A percentile compares a stretch with the other conserved stretches of the same genome.
These are phyloP conservation scores for Penicillium herquei DNA, from an alignment of 495 filamentous ascomycete genomes.

Conservation along the genomic window DNA sequence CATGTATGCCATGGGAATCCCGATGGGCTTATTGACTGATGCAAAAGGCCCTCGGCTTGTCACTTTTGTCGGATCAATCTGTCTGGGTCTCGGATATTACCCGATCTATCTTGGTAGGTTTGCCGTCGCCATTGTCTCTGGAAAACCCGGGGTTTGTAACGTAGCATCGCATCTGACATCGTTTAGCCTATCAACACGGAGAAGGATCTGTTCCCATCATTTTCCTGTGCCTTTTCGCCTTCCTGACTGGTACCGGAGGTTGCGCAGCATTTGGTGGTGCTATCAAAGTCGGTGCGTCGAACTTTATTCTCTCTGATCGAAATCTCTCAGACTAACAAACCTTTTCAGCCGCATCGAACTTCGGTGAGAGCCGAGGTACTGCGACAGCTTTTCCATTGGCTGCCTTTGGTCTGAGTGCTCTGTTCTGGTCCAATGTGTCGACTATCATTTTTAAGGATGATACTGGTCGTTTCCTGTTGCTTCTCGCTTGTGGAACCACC, in stretches of 20 bases:
- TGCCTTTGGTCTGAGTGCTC: conserved; percentile 91
- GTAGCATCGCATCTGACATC: conserved; percentile 4
- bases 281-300: conserved; percentile 66
- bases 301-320: not conserved
- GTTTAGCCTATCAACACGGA: conserved; percentile 47
- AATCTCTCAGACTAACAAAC: not conserved
- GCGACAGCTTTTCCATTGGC: conserved; percentile 91
- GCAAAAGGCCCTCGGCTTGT: conserved; percentile 74
- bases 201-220: conserved; percentile 61
- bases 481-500: conserved; percentile 80
- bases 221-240: conserved; percentile 76
- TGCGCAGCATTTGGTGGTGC: conserved; percentile 83
- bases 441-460: conserved; percentile 79
- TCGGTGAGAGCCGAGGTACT: conserved; percentile 86
- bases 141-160: not conserved
- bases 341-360: conserved; percentile 75
- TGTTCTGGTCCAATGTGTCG: conserved; percentile 86
- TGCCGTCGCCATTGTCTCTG: not conserved
- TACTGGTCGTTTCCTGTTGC: conserved; percentile 72
- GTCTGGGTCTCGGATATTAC: conserved; percentile 76
- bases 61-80: conserved; percentile 68
- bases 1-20: conserved; percentile 91
- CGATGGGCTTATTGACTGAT: conserved; percentile 85
- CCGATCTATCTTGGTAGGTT: conserved; percentile 65
- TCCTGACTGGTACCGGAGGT: conserved; percentile 81